phyloP scores from a whole-genome alignment of 768 basidiomycete genomes.

The Plicaturopsis crispa region DNA sequence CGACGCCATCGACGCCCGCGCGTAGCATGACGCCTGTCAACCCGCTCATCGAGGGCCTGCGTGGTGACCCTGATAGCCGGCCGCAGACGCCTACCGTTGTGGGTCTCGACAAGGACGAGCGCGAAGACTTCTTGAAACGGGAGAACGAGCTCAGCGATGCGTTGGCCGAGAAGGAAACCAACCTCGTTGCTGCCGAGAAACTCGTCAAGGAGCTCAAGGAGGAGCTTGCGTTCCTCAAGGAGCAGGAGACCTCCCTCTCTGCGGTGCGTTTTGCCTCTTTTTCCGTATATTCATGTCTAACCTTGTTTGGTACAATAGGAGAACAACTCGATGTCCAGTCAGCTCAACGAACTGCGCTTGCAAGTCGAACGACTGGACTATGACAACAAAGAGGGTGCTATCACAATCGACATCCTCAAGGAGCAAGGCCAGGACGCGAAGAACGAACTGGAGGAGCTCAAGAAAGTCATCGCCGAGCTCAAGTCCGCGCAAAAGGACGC shows the following conservation, averaged over 20 bases:
- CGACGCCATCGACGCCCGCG: slow-evolving; percentile 56
- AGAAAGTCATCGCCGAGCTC: slow-evolving; percentile 68
- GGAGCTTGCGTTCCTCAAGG: slow-evolving; percentile 84
- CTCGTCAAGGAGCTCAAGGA: slow-evolving; percentile 82
- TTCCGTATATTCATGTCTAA: slow-evolving; percentile 3
- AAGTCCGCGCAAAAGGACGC: slow-evolving; percentile 79
- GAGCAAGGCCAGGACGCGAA: slow-evolving; percentile 89
- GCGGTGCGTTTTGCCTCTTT: slow-evolving; percentile 45
- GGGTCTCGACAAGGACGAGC: slow-evolving; percentile 89
- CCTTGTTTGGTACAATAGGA: slow-evolving; percentile 41
- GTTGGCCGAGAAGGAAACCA: slow-evolving; percentile 86
- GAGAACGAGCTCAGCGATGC: slow-evolving; percentile 96
- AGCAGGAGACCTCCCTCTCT: slow-evolving; percentile 75
- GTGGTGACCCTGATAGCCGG: slow-evolving; percentile 69
- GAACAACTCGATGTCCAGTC: slow-evolving; percentile 89
- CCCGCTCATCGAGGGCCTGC: slow-evolving; percentile 63
- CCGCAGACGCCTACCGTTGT: slow-evolving; percentile 90
- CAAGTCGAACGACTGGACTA: slow-evolving; percentile 90
- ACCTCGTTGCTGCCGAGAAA: slow-evolving; percentile 75
- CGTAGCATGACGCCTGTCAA: slow-evolving; percentile 72
- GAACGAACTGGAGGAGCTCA: slow-evolving; percentile 84
- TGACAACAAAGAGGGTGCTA: slow-evolving; percentile 90
- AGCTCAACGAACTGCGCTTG: slow-evolving; percentile 86
- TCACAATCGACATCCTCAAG: slow-evolving; percentile 90
- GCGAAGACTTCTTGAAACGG: slow-evolving; percentile 91